phyloP scores from a whole-genome alignment of 768 basidiomycete species.

The Lentinus tigrinus region DNA sequence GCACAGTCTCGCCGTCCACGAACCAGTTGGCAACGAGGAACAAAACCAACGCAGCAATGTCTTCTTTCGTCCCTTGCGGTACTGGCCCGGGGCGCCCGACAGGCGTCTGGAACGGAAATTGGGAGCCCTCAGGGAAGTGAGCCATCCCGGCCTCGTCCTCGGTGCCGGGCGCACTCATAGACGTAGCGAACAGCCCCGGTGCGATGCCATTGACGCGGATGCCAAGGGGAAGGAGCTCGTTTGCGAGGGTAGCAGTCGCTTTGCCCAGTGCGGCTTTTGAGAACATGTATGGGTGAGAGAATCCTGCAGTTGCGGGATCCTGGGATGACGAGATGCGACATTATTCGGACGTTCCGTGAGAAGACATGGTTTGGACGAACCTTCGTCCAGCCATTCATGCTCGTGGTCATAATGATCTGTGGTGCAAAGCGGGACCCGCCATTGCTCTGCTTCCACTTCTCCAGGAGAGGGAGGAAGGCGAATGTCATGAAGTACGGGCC shows the following conservation, averaged over 20 bases:
- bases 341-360: background rate
- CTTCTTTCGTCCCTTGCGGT: constrained; percentile 34
- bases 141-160: constrained; percentile 28
- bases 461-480: constrained; percentile 53
- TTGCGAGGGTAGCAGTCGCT: constrained; percentile 44
- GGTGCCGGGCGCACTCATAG: constrained; percentile 29
- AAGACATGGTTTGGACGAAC: constrained; percentile 18
- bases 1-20: constrained; percentile 45
- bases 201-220: constrained; percentile 49
- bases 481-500: constrained; percentile 55
- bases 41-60: constrained; percentile 43
- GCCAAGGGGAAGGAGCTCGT: constrained; percentile 46
- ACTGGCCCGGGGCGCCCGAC: constrained; percentile 22
- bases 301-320: constrained; percentile 42
- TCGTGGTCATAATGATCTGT: constrained; percentile 49
- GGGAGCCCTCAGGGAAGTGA: constrained; percentile 9
- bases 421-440: constrained; percentile 38
- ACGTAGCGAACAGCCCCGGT: constrained; percentile 36
- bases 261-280: constrained; percentile 50
- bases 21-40: constrained; percentile 47
- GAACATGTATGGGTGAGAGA: constrained; percentile 44
- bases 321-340: constrained; percentile 8
- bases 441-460: constrained; percentile 41
- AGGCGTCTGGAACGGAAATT: constrained; percentile 35
- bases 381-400: constrained; percentile 55